Evolutionary conservation across 192 early-diverging fungal genomes (phyloP).

Genomic region (Mortierella claussenii): DNA sequence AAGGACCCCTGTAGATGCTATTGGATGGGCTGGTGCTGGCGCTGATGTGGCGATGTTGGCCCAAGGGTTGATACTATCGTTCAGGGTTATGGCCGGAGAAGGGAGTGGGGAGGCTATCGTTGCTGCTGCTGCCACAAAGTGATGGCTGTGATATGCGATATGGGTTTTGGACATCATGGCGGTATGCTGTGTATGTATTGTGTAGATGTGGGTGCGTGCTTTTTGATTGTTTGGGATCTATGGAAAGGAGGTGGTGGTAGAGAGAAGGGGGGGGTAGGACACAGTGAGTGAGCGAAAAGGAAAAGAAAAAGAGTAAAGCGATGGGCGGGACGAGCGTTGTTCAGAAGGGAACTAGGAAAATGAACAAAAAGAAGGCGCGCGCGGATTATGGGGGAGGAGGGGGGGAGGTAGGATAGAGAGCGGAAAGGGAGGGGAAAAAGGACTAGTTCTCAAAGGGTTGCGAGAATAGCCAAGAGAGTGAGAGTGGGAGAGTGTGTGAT

Average conservation of each 20-base stretch:
- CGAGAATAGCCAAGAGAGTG: conserved; percentile 7
- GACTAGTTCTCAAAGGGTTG: conserved; percentile 23
- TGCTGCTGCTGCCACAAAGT: conserved; percentile 44
- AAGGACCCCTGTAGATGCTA: conserved; percentile 17
- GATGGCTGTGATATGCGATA: conserved; percentile 42
- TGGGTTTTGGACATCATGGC: conserved; percentile 50
- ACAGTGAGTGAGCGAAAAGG: neutral
- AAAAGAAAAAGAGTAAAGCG: conserved; percentile 4
- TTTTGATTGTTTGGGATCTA: neutral
- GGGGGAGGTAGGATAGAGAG: neutral
- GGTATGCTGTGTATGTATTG: conserved; percentile 15
- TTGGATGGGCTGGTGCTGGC: conserved; percentile 1
- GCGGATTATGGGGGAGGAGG: conserved; percentile 5
- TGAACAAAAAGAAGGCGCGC: conserved; percentile 29
- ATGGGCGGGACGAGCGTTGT: neutral
- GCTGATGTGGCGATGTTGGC: conserved; percentile 27
- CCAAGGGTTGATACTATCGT: conserved; percentile 49
- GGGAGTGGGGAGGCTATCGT: conserved; percentile 53
- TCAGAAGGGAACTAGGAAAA: conserved; percentile 10
- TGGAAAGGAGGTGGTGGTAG: neutral
- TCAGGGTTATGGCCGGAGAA: conserved; percentile 44
- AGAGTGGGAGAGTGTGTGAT: conserved; percentile 7
- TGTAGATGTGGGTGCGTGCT: conserved; percentile 3
- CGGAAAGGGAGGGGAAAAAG: conserved; percentile 8
- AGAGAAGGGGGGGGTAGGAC: neutral